phyloP scores from a whole-genome alignment of 805 yeast genomes.

The Scheffersomyces amazonensis region DNA sequence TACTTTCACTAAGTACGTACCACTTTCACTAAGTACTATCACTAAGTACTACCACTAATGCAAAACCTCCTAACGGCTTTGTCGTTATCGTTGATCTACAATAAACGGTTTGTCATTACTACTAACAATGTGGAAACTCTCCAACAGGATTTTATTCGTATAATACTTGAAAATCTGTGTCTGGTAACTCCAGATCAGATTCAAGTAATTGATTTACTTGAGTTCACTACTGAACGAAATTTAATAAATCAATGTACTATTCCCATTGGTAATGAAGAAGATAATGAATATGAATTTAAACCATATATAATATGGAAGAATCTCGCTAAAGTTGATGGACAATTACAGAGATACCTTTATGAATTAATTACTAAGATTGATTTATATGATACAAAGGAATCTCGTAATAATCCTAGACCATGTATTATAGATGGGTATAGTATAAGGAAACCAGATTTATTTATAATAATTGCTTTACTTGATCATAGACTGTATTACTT shows the following conservation, averaged over 20 bases:
- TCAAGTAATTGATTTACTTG: constrained; percentile 7
- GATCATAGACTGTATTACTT: constrained; percentile 5
- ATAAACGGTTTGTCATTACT: constrained; percentile 15
- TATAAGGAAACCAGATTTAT: constrained; percentile 13
- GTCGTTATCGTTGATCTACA: constrained; percentile 15
- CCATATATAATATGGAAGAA: constrained; percentile 15
- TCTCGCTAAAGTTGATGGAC: constrained; percentile 9
- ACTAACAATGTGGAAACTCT: constrained; percentile 8
- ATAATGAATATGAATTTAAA: constrained; percentile 5
- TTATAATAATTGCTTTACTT: constrained; percentile 14
- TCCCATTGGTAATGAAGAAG: constrained; percentile 1
- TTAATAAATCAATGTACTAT: constrained; percentile 1
- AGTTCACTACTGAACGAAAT: constrained; percentile 3
- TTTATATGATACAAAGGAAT: constrained; percentile 16
- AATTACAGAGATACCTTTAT: constrained; percentile 14
- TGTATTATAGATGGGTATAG: constrained; percentile 4
- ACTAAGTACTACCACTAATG: too few relatives aligned
- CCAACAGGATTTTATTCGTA: constrained; percentile 2
- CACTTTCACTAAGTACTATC: too few relatives aligned
- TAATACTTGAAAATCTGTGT: constrained; percentile 8
- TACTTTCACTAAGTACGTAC: too few relatives aligned
- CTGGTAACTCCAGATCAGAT: constrained; percentile 4
- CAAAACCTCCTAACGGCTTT: constrained; percentile 16
- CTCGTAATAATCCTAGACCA: constrained; percentile 1
- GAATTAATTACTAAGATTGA: constrained; percentile 17